Evolutionary conservation across 192 early-diverging fungal genomes (phyloP), one percentile per base, ranked within the genome.

Genomic region (Coemansia sp.): DNA sequence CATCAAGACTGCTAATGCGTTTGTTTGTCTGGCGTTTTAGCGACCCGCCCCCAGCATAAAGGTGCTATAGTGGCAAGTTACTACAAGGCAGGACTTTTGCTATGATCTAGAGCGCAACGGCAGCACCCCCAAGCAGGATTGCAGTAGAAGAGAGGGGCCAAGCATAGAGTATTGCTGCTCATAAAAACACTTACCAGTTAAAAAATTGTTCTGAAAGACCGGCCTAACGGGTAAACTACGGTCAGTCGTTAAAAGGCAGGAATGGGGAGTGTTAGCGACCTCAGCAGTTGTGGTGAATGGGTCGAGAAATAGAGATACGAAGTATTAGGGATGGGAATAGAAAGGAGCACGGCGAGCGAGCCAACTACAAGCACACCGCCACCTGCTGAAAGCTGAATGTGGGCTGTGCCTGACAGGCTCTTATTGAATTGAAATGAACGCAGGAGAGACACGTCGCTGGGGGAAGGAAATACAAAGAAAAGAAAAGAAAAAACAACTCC

Each of bases 11-110:
- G 21, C 48, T 51, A 51, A 51, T 55, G 28, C 51, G 6, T 26
- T 55, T 55, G 51, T 55, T 55, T 55, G 51, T 31, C 51, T n/a
- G 51, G 51, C 26, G 26, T 31, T 55, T 55, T 55, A 31, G 51
- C 28, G 26, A 16, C 51, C 14, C 40, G 5, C 16, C 40, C 51
- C 51, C 28, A 16, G 26, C 26, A 28, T 31, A 28, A 16, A 26
- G 14, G 2, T 16, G 21, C 11, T 11, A 8, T 23, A 46, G 18
- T 5, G 8, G n/a, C 20, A 46, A 46, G 45, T 18, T 48, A 14
- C 13, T 39, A 24, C 23, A 14, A 50, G 23, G 23, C 9, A 26
- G 23, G 23, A 51, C 9, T 21, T 21, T 51, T 9, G 51, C 51
- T 2, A 31, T 13, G 51, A 55, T 26, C 51, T 28, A 8, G 13